These are phyloP conservation scores for Malus sieversii DNA, from an alignment of 306 rosid species.

Conservation along the genomic window DNA sequence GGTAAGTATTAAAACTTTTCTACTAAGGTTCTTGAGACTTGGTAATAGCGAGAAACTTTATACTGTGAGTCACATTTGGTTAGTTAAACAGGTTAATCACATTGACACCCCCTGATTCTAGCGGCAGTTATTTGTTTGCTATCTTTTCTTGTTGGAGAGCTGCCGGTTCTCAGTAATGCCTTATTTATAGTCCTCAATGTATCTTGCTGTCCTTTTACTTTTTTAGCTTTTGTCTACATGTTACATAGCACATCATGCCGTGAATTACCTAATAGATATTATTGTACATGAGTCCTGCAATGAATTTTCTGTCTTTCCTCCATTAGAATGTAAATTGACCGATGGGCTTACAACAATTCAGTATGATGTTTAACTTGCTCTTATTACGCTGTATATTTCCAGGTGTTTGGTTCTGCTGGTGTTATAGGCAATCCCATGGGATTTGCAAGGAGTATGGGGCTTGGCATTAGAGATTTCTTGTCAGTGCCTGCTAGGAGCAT, in stretches of 20 bases:
- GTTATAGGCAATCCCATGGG: slow-evolving; percentile 98
- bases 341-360: not conserved
- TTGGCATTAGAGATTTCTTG: slow-evolving; percentile 81
- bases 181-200: not conserved
- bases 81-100: not conserved
- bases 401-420: slow-evolving; percentile 98
- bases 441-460: slow-evolving; percentile 87
- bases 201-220: not conserved
- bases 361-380: not conserved
- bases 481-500: slow-evolving; percentile 82
- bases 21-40: not conserved
- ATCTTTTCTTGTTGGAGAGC: not conserved
- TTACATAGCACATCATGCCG: not conserved
- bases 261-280: not conserved
- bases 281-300: not conserved
- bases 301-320: not conserved
- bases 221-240: not conserved
- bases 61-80: not conserved
- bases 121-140: not conserved
- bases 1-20: slow-evolving; percentile 32
- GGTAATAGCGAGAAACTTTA: not conserved
- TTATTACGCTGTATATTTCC: slow-evolving; percentile 9
- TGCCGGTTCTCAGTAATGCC: not conserved
- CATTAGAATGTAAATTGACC: not conserved
- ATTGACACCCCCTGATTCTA: not conserved